Evolutionary conservation across 2,329 filamentous ascomycete genomes (phyloP).

Genomic region (Fusarium odoratissimum): DNA sequence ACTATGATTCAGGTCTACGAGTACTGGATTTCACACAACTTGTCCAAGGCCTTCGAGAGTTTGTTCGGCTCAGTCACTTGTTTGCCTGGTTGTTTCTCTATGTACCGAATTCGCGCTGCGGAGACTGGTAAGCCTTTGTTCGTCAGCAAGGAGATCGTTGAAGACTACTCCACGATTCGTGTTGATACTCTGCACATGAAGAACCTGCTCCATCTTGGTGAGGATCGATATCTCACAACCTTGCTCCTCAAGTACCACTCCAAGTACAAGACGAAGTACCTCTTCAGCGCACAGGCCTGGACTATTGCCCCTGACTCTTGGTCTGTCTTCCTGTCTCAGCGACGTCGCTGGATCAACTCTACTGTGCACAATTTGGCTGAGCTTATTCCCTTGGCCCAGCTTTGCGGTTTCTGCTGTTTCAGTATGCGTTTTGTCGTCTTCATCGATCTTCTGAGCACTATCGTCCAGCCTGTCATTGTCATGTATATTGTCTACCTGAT

Average conservation of each 20-base stretch:
- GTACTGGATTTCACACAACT: constrained; percentile 98
- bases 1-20: constrained; percentile 99
- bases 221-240: constrained; percentile 97
- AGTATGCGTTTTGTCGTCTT: constrained; percentile 99
- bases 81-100: constrained; percentile 97
- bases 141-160: constrained; percentile 90
- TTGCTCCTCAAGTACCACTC: constrained; percentile 91
- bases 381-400: constrained; percentile 89
- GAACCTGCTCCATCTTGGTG: constrained; percentile 94
- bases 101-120: constrained; percentile 96
- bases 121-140: constrained; percentile 97
- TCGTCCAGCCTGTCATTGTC: constrained; percentile 91
- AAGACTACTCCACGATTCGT: constrained; percentile 89
- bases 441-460: constrained; percentile 88
- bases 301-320: constrained; percentile 96
- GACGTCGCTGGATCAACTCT: constrained; percentile 99
- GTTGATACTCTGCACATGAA: constrained; percentile 99
- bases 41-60: constrained; percentile 96
- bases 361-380: constrained; percentile 98
- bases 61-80: constrained; percentile 98
- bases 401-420: constrained; percentile 99
- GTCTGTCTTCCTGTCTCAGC: constrained; percentile 94
- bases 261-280: constrained; percentile 98
- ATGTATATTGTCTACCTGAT: constrained; percentile 93
- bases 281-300: constrained; percentile 91